Base-by-base conservation (phyloP, 495 filamentous ascomycete species). In the Podospora fimiseda region DNA sequence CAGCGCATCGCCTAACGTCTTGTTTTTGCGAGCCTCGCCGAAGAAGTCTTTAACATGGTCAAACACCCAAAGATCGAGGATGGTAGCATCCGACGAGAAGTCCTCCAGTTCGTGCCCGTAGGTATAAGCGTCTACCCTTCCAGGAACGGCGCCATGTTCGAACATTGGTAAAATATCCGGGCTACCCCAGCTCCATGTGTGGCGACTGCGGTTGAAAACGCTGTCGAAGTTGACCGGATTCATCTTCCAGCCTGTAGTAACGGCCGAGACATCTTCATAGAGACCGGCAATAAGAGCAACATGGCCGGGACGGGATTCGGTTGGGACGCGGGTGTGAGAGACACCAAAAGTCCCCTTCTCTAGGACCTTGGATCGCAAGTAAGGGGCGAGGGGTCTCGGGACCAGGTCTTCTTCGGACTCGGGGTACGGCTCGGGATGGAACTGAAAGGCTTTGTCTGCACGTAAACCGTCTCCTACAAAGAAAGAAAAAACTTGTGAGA, bases 171-270 rank as follows among this genome's bases (percentile, higher is more conserved):
- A 72, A 61, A 99, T 99, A 73, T 99, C 94, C 11, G 92, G 92
- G 61, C 92, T 96, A 7, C 94, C 93, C 94, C 94, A 99, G 67
- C 89, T 92, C 94, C 94, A 99, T 3, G 94, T 97, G 70, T 97
- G 94, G 23, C 87, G 74, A 63, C 91, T 96, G 51, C 87, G 83
- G 64, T 99, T 99, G 79, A 99, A 99, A 9, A 99, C 87, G 59
- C 91, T 96, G 72, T 99, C 94, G 62, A 99, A 99, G 65, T 96
- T 88, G 56, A 99, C 94, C 0, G 94, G 93, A 64, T 99, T 99
- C 61, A 96, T 70, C 69, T 97, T 97, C 94, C 94, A 99, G 13
- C 94, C 94, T 8, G 94, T 99, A 27, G 86, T 95, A 16, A 99
- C 94, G 2, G 94, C 85, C 39, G 92, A 96, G 5, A 99, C 94